Evolutionary conservation across 805 yeast species (phyloP), one percentile per base, ranked within the genome.

Genomic region (Starmerella davenportii): DNA sequence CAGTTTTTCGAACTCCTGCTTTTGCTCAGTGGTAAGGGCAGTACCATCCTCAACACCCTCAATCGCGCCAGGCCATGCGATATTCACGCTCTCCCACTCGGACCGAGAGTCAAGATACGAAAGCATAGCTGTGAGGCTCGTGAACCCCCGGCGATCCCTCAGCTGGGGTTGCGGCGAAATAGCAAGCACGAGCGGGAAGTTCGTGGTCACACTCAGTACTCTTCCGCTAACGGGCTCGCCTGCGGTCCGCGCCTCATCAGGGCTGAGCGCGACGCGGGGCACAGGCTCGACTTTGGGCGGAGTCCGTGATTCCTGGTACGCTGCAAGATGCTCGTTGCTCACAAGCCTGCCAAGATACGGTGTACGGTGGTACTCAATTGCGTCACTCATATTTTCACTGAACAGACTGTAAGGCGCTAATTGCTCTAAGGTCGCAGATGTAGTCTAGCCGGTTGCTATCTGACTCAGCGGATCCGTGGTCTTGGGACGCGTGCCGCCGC

Each of bases 61-160:
- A 43, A 90, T 64, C 57, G 84, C 96, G 34, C 98, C 98, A 0
- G 95, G 79, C 98, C 98, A 90, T 1, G 82, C 95, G 37, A 90
- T 74, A 37, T 81, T 60, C 47, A 82, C 80, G 34, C 85, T 76
- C 44, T 84, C 93, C 90, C 95, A 87, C 18, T 74, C 69, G 0
- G 85, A 69, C 8, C 41, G 40, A 24, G 40, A 40, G 69, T 69
- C 37, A 63, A 65, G 38, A 51, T 70, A 75, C 43, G 69, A 66
- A 43, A 79, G 69, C 15, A 92, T 73, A 3, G 93, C 74, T 51
- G 78, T 76, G 28, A 87, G 60, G 0, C 95, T 92, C 8, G 90
- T 74, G 50, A 80, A 79, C 2, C 96, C 96, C 7, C 90, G 66
- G 11, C 67, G 51, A 7, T 42, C 38, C 4, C 54, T 74, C 61